Conservation (phyloP, 2,329 filamentous ascomycete species). For the Apiospora aurea region DNA sequence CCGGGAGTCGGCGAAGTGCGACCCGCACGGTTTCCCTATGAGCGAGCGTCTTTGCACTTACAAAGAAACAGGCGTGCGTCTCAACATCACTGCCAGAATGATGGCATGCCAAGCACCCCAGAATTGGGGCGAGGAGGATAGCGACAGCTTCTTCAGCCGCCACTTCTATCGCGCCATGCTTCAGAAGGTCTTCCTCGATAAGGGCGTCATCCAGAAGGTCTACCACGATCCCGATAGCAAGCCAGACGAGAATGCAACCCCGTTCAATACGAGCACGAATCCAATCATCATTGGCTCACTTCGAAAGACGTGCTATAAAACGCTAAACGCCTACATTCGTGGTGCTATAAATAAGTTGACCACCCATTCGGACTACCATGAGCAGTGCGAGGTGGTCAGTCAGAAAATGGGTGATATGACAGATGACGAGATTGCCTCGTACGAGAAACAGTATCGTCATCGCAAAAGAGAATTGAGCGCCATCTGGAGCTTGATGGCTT, state of each 20-base stretch:
- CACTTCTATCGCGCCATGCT: conserved; percentile 93
- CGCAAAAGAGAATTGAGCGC: conserved; percentile 84
- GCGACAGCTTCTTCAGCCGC: conserved; percentile 85
- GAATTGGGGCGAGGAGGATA: conserved; percentile 87
- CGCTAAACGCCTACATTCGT: conserved; percentile 78
- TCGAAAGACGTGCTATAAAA: conserved; percentile 78
- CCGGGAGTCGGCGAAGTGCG: conserved; percentile 73
- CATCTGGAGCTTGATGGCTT: conserved; percentile 95
- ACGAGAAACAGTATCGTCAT: conserved; percentile 69
- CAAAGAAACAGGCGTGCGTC: conserved; percentile 69
- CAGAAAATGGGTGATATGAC: conserved; percentile 73
- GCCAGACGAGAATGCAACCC: conserved; percentile 42
- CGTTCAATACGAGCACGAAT: conserved; percentile 68
- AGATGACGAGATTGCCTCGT: conserved; percentile 76
- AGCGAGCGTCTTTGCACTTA: conserved; percentile 72
- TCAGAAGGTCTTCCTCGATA: conserved; percentile 91
- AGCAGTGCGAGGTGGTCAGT: conserved; percentile 66
- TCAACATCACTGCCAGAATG: conserved; percentile 97
- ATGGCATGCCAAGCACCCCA: conserved; percentile 96
- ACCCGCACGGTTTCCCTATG: conserved; percentile 95
- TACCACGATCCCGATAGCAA: conserved; percentile 45
- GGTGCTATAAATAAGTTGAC: conserved; percentile 81
- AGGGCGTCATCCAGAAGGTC: conserved; percentile 73
- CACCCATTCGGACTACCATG: conserved; percentile 61
- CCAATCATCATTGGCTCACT: conserved; percentile 89